Evolutionary conservation across 805 yeast species (phyloP).

Genomic region (Nakazawaea holstii): DNA sequence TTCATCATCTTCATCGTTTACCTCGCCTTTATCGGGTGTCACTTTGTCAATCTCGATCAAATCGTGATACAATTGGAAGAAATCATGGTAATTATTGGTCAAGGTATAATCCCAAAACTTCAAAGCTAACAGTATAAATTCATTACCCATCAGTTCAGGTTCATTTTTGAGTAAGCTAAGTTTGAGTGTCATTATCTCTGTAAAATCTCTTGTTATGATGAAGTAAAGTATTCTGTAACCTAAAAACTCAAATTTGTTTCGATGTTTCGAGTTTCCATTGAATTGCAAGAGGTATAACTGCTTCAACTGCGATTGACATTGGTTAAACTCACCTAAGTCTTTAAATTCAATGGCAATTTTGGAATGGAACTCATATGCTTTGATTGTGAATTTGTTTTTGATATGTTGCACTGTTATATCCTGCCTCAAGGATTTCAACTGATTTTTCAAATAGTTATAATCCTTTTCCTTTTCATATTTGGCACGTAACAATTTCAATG

Average conservation of each 20-base stretch:
- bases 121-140: conserved; percentile 27
- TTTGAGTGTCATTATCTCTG: conserved; percentile 45
- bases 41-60: conserved; percentile 32
- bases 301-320: conserved; percentile 80
- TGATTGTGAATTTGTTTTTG: conserved; percentile 66
- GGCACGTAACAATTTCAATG: conserved; percentile 47
- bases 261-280: conserved; percentile 21
- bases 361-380: conserved; percentile 82
- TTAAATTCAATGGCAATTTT: conserved; percentile 76
- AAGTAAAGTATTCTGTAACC: conserved; percentile 72
- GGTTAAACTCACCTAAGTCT: conserved; percentile 93
- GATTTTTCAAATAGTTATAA: conserved; percentile 81
- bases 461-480: conserved; percentile 46
- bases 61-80: conserved; percentile 38
- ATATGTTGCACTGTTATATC: conserved; percentile 91
- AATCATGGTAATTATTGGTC: conserved; percentile 44
- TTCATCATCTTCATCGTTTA: conserved; percentile 21
- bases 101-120: conserved; percentile 27
- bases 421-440: conserved; percentile 87
- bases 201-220: conserved; percentile 62
- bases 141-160: conserved; percentile 13
- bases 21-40: conserved; percentile 12
- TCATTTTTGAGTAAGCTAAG: conserved; percentile 15
- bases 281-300: conserved; percentile 43
- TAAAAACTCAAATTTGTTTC: conserved; percentile 55